Percentiles rank a stretch among this genome's conserved stretches.
Conservation (phyloP, 345 rosid genomes). For the Hevea brasiliensis region DNA sequence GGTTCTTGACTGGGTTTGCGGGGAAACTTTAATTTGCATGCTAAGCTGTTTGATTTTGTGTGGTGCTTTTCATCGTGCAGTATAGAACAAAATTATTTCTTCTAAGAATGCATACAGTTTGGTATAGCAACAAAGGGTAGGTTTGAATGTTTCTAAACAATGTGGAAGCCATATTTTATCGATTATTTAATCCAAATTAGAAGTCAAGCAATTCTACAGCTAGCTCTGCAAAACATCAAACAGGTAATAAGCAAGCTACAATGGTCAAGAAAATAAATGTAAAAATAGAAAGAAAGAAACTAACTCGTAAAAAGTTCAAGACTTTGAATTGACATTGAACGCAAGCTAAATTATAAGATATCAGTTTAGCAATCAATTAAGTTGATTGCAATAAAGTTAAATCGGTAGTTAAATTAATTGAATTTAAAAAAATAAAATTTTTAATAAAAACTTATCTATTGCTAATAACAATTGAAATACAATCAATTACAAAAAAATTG, state of each 20-base stretch:
- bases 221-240: too few relatives aligned
- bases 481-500: too few relatives aligned
- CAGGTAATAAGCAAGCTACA: constrained; percentile 22
- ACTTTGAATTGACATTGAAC: constrained; percentile 2
- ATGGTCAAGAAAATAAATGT: not conserved
- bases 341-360: not conserved
- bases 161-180: constrained; percentile 57
- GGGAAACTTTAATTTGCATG: constrained; percentile 41
- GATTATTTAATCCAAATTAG: not conserved
- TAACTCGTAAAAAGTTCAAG: not conserved
- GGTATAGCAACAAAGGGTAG: constrained; percentile 43
- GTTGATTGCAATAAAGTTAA: too few relatives aligned
- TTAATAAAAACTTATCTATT: too few relatives aligned
- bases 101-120: constrained; percentile 45
- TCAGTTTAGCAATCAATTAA: too few relatives aligned
- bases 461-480: too few relatives aligned
- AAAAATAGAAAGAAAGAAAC: not conserved
- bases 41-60: constrained; percentile 46
- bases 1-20: constrained; percentile 42
- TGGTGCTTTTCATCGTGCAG: constrained; percentile 47
- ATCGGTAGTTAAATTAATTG: too few relatives aligned
- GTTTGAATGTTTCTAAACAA: constrained; percentile 55
- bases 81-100: constrained; percentile 40
- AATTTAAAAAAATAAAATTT: too few relatives aligned
- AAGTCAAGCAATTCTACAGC: constrained; percentile 10